Base-by-base conservation (phyloP, 116 monocot genomes). In the Dioscorea cayenensis region DNA sequence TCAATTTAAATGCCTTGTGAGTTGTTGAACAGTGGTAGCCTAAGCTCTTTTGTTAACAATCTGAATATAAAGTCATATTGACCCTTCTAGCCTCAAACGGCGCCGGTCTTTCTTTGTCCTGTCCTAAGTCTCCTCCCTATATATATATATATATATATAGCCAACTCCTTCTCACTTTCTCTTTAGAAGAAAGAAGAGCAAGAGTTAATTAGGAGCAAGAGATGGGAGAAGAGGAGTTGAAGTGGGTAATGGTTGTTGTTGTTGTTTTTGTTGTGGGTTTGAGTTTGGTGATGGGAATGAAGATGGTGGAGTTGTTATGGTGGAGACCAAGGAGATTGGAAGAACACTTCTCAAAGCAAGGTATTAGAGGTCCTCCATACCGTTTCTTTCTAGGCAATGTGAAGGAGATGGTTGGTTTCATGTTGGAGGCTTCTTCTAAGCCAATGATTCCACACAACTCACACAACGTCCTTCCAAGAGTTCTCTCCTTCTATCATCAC, bases 401-500 rank as follows among this genome's bases (percentile, higher is more conserved):
- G 8, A 80, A 61, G 36, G 89, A 89, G 76, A 85, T 89, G 83
- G 82, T 85, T 5, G 62, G 60, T 19, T 60, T 73, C 67, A 89
- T 89, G 89, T 64, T 83, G 23, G 80, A 84, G 28, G 82, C 84
- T 25, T 75, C 82, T n/a, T 76, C 82, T 2, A 82, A 72, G 48
- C 82, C 89, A 51, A 77, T 82, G 80, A 16, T 65, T 3, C 77
- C 79, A 0, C 75, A 75, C 16, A 75, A 70, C 35, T 73, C 74
- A 4, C 89, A 89, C 78, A 78, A 85, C 66, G 78, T 83, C 49
- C 82, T 89, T 28, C 85, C 89, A 11, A 72, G 82, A 55, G 89
- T 89, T 59, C 85, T 89, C 64, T 69, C 85, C 48, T 89, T 89
- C 80, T 86, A 83, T 78, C 83, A 75, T 81, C 86, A 85, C 25